A percentile compares a stretch with the other conserved stretches of the same genome.
Evolutionary conservation across 768 basidiomycete species (phyloP).

Genomic region (Mycena pura): DNA sequence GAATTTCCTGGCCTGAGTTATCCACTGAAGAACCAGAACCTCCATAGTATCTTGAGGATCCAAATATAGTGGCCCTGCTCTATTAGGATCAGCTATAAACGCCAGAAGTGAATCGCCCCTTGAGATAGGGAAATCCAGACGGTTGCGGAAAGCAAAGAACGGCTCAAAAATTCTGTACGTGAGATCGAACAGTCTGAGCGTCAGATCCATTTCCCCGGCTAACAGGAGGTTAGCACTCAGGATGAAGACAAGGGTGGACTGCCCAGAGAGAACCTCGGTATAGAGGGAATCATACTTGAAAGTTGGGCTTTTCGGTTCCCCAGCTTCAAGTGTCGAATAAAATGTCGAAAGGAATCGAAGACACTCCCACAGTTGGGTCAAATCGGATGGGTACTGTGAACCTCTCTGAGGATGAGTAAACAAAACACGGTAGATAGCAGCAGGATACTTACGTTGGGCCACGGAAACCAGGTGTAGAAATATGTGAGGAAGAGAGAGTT

Average conservation of each 20-base stretch:
- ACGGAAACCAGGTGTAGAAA: not conserved
- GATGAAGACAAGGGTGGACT: not conserved
- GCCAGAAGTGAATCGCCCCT: not conserved
- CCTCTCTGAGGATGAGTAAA: not conserved
- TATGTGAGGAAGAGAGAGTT: not conserved
- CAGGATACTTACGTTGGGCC: not conserved
- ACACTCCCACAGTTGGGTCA: constrained; percentile 2
- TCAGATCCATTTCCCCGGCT: not conserved
- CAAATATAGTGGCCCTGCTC: not conserved
- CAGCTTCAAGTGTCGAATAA: too few relatives aligned
- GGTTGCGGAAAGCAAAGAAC: not conserved
- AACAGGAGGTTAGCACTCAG: not conserved
- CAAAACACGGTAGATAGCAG: not conserved
- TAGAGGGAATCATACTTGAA: not conserved
- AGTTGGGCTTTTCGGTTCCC: too few relatives aligned
- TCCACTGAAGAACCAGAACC: not conserved
- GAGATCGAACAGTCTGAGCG: not conserved
- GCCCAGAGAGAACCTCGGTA: not conserved
- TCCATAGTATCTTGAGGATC: not conserved
- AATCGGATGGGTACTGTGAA: not conserved
- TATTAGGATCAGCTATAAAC: not conserved
- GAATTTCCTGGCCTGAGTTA: not conserved
- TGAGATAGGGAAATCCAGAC: not conserved
- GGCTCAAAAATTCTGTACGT: constrained; percentile 1
- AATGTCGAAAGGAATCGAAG: not conserved